Evolutionary conservation across 257 asterid species (phyloP), one percentile per base, ranked within the genome.

Genomic region (Primulina huaijiensis): DNA sequence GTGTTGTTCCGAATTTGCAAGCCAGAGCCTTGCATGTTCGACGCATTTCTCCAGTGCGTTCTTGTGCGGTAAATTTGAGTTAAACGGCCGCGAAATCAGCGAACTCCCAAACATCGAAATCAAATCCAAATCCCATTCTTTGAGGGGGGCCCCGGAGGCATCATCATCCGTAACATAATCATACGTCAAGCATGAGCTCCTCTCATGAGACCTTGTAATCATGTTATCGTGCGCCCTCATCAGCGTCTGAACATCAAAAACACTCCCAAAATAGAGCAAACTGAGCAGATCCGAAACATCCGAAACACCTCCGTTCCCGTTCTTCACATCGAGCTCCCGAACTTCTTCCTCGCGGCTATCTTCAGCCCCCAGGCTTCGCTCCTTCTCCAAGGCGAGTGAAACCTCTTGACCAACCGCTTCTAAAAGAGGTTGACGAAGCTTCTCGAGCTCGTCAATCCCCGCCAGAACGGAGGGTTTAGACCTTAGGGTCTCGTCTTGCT

Each of bases 141-240:
- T 87, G 73, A 92, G 75, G 60, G 85, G 83, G 64, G 85, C 96
- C 17, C 81, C 82, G 0, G 81, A 81, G 35, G 80, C 68, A 33
- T 84, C 97, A 60, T 87, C 98, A 67, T 90, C 97, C 5, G 97
- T 89, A 33, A 92, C 95, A 65, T 82, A 85, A 76, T 92, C 98
- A 40, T 92, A 92, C 0, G 96, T 82, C 72, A 92, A 79, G 81
- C 98, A 90, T 73, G 90, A 88, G 1, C 83, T 87, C 82, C 97
- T 87, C 84, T 92, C 97, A 64, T 85, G 97, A 16, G 86, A 79
- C 87, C 88, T 90, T 8, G 85, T 82, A 72, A 86, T 70, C 95
- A 88, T 72, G 72, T 69, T 71, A 2, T 78, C 83, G 30, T 66
- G 78, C 5, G 90, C 88, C 69, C 82, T 69, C 83, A 89, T 77